Evolutionary conservation across 73 alveolate species (phyloP).

Genomic region (Uronychia setigera): DNA sequence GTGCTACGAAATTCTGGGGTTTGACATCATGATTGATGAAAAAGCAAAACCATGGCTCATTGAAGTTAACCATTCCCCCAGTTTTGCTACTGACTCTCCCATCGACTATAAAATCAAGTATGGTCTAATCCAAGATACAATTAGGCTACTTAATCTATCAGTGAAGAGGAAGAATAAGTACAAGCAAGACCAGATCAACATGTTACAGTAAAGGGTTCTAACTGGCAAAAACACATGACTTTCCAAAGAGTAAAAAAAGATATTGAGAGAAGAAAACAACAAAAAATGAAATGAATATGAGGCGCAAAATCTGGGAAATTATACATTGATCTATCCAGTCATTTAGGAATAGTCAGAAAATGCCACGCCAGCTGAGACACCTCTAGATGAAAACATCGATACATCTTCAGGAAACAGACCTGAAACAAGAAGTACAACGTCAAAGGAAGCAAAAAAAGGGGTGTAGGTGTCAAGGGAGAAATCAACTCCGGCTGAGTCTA

Average conservation of each 20-base stretch:
- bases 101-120: slow-evolving; percentile 16
- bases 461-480: neutral
- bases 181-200: neutral
- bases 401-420: too few species aligned
- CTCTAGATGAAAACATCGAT: too few species aligned
- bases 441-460: neutral
- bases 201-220: neutral
- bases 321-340: neutral
- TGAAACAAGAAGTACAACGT: too few species aligned
- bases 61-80: slow-evolving; percentile 67
- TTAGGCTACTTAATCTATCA: slow-evolving; percentile 5
- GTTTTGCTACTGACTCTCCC: slow-evolving; percentile 50
- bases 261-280: neutral
- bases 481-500: too few species aligned
- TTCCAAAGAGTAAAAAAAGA: neutral
- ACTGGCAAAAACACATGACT: neutral
- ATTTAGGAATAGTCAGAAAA: neutral
- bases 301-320: neutral
- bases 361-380: neutral
- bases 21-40: slow-evolving; percentile 57
- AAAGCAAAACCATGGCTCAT: slow-evolving; percentile 40
- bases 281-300: neutral
- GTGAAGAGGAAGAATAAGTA: slow-evolving; percentile 6
- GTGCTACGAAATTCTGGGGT: slow-evolving; percentile 67
- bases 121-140: slow-evolving; percentile 22